Percentiles rank a stretch among this genome's conserved stretches.
Evolutionary conservation across 495 filamentous ascomycete genomes (phyloP).

Genomic region (Amorphotheca resinae): DNA sequence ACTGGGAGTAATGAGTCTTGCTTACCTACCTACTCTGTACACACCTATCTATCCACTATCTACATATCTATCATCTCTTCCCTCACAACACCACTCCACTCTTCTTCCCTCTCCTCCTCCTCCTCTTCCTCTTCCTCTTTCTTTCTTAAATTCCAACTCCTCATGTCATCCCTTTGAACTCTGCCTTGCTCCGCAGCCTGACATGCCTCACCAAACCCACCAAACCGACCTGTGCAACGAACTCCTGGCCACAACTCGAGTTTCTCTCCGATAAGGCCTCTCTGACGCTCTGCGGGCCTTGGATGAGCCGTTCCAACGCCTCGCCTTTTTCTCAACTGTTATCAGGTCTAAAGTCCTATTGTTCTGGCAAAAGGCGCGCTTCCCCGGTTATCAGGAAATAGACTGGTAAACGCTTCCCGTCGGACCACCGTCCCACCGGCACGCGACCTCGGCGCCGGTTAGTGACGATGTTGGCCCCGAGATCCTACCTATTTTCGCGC

Average conservation of each 20-base stretch:
- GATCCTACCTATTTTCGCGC: neutral
- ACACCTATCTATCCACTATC: too few relatives aligned
- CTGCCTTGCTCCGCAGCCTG: conserved; percentile 5
- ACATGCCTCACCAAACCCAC: conserved; percentile 22
- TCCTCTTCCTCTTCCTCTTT: neutral
- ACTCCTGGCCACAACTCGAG: conserved; percentile 16
- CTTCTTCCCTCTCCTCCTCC: neutral
- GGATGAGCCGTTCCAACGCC: neutral
- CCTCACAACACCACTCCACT: neutral
- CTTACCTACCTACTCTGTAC: too few relatives aligned
- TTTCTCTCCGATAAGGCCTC: conserved; percentile 13
- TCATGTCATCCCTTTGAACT: neutral
- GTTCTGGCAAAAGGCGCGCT: too few relatives aligned
- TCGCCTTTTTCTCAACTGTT: too few relatives aligned
- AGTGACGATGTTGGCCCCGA: conserved; percentile 4
- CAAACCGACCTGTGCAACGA: conserved; percentile 21
- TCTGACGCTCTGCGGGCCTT: neutral
- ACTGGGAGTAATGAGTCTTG: too few relatives aligned
- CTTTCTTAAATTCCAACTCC: neutral
- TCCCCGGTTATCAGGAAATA: too few relatives aligned
- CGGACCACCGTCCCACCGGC: neutral
- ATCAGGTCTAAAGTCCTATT: too few relatives aligned
- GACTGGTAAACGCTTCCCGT: too few relatives aligned
- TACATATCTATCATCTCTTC: neutral
- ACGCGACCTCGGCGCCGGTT: neutral